These are phyloP conservation scores for Fusarium paranaense DNA, from an alignment of 2,329 filamentous ascomycete genomes.

Conservation along the genomic window DNA sequence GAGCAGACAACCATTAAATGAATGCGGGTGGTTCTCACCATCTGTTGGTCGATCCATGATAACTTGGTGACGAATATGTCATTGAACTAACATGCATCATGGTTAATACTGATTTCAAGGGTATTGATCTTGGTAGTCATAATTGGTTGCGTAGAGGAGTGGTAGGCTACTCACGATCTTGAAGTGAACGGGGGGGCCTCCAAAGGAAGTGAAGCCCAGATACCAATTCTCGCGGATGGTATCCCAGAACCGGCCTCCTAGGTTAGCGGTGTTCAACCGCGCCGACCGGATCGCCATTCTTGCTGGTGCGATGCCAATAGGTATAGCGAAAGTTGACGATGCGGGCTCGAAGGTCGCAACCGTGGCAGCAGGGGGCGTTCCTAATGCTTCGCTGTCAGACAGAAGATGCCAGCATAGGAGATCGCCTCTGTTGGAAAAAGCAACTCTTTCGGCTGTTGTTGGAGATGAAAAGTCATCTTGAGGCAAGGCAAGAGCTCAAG, in stretches of 20 bases:
- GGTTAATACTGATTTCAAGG: not conserved
- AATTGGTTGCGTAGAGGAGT: not conserved
- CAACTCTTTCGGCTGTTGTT: no score
- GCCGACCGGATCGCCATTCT: not conserved
- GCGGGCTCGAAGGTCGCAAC: not conserved
- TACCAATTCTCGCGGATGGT: constrained; percentile 60
- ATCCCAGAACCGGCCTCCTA: not conserved
- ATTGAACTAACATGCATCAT: constrained; percentile 14
- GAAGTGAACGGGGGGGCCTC: constrained; percentile 29
- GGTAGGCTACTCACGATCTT: constrained; percentile 4
- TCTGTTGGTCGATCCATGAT: constrained; percentile 76
- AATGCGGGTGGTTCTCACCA: constrained; percentile 52
- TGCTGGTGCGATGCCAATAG: not conserved
- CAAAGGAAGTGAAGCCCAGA: constrained; percentile 23
- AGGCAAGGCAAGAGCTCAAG: not conserved
- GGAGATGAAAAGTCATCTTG: not conserved
- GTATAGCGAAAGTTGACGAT: not conserved
- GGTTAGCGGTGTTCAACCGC: not conserved
- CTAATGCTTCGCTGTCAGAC: not conserved
- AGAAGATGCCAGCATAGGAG: not conserved
- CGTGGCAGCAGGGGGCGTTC: not conserved
- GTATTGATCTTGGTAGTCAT: no score
- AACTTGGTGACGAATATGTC: constrained; percentile 68
- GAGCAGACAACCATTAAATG: rapidly evolving
- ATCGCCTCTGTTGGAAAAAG: not conserved